Base-by-base conservation (phyloP, 345 rosid genomes). In the Balakata baccata region DNA sequence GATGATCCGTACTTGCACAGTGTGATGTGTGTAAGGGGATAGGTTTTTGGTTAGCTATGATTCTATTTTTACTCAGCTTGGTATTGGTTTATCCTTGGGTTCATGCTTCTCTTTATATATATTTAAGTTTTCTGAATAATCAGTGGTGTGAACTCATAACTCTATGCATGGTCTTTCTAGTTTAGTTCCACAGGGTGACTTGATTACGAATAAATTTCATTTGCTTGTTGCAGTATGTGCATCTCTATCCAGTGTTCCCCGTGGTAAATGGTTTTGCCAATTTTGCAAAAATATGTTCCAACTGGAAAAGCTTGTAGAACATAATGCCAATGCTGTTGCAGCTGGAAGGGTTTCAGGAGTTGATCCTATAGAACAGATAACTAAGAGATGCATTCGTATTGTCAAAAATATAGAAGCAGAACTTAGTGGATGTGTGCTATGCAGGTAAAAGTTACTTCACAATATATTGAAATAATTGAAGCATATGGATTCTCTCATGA, bases 271-370 rank as follows among this genome's bases (percentile, higher is more conserved):
- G 98, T 89, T 86, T 81, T 95, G 98, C 84, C 87, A 83, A 78
- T 82, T 80, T 82, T 95, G 98, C 79, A 82, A 74, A 75, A 87
- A 84, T 77, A 83, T 69, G 77, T 81, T 87, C 64, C 83, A 84
- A 71, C 87, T 77, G 63, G 98, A 91, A 81, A 92, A 83, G 75
- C 85, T 83, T 65, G 93, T 87, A 71, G 91, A 89, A 79, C 81
- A 64, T 73, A 91, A 89, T 78, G 88, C 66, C 51, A 89, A 94
- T 80, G 97, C 99, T 59, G 53, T 86, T 77, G 97, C 98, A 37
- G 98, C 92, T 80, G 97, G 97, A 70, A 90, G 92, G 77, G 82
- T 91, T 80, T 79, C 82, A 18, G 99, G 97, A 82, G 87, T 88
- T 75, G 98, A 92, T 85, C 88, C 96, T 50, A 86, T 90, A 64